A percentile compares a stretch with the other conserved stretches of the same genome.
Conservation (phyloP, 106 monocot species). For the Xerophyta viscosa region DNA sequence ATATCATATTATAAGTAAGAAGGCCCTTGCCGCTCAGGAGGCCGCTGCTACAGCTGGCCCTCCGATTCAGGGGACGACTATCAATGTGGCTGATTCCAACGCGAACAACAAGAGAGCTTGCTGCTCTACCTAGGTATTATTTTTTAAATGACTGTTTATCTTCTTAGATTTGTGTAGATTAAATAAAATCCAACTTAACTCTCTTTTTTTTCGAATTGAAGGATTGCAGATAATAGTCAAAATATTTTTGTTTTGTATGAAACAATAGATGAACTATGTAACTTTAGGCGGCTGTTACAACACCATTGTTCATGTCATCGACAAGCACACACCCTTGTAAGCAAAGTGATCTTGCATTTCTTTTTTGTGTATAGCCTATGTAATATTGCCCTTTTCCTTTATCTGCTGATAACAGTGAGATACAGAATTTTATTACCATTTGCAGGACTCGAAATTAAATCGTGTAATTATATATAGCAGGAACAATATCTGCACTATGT, state of each 20-base stretch:
- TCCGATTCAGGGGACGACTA: constrained; percentile 52
- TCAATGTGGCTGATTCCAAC: constrained; percentile 41
- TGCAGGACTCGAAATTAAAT: too few species aligned
- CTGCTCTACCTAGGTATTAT: constrained; percentile 40
- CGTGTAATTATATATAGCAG: too few species aligned
- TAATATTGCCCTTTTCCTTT: too few species aligned
- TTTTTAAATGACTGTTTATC: not conserved
- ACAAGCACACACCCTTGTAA: too few species aligned
- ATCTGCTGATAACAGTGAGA: too few species aligned
- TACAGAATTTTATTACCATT: too few species aligned
- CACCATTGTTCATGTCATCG: not conserved
- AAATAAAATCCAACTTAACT: not conserved
- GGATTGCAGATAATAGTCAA: not conserved
- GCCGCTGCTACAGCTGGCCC: constrained; percentile 18
- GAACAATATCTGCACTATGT: too few species aligned
- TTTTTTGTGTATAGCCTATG: too few species aligned
- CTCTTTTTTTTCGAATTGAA: not conserved
- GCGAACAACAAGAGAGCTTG: constrained; percentile 20
- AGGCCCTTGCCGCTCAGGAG: constrained; percentile 56
- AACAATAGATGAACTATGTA: not conserved
- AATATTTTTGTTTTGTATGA: not conserved
- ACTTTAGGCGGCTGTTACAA: not conserved
- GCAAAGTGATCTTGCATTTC: too few species aligned
- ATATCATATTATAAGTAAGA: constrained; percentile 56
- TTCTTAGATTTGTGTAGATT: constrained; percentile 1